Conservation (phyloP, 108 stramenopile species). For the Discostella stelligeroides region DNA sequence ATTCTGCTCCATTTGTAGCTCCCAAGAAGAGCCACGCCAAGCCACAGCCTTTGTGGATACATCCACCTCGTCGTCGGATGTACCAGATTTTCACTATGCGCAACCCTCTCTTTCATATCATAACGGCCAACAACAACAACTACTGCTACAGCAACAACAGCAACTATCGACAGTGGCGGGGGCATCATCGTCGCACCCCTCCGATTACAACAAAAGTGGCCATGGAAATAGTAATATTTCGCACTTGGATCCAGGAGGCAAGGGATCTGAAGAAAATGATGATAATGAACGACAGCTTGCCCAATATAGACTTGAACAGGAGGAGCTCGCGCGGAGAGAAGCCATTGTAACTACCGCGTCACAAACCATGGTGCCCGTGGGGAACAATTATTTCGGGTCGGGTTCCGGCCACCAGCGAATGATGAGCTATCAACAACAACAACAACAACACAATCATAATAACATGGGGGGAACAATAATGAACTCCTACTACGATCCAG, state of each 20-base stretch:
- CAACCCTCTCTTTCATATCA: conserved; percentile 18
- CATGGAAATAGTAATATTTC: conserved; percentile 7
- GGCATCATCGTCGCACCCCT: conserved; percentile 9
- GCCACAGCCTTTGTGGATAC: conserved; percentile 30
- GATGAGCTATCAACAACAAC: conserved; percentile 18
- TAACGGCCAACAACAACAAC: conserved; percentile 8
- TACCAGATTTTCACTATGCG: conserved; percentile 18
- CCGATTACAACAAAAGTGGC: conserved; percentile 9
- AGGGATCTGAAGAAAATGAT: conserved; percentile 8
- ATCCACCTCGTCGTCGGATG: conserved; percentile 11
- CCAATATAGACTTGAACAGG: conserved; percentile 40
- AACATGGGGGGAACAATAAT: conserved; percentile 21
- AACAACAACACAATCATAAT: background rate
- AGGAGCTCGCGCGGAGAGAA: conserved; percentile 42
- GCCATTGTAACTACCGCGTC: conserved; percentile 38
- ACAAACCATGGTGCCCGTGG: conserved; percentile 39
- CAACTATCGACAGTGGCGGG: too few species aligned
- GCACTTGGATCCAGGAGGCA: conserved; percentile 1
- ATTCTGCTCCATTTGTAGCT: conserved; percentile 32
- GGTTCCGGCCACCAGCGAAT: conserved; percentile 10
- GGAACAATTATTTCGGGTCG: too few species aligned
- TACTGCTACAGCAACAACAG: too few species aligned
- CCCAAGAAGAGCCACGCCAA: conserved; percentile 36
- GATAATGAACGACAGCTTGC: conserved; percentile 36
- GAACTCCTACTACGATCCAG: conserved; percentile 45